These are phyloP conservation scores for Yarrowia divulgata DNA, from an alignment of 805 yeast genomes.

Conservation along the genomic window DNA sequence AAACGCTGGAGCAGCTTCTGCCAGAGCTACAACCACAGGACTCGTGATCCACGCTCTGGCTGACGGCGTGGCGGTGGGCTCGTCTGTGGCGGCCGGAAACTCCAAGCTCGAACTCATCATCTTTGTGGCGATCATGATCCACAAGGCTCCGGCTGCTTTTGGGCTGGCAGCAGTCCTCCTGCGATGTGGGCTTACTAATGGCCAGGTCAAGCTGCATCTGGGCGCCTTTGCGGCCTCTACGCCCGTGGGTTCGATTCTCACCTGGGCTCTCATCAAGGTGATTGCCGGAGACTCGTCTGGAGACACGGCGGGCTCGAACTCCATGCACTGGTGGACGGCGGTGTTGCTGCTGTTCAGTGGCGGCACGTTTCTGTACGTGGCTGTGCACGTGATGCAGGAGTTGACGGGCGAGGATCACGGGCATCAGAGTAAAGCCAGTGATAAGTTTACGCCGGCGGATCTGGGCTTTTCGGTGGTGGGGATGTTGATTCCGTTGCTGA, in stretches of 20 bases:
- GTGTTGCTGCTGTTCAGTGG: constrained; percentile 65
- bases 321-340: constrained; percentile 57
- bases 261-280: constrained; percentile 54
- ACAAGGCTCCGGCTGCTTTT: constrained; percentile 78
- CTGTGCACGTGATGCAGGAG: constrained; percentile 66
- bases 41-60: constrained; percentile 70
- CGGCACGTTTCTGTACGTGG: constrained; percentile 76
- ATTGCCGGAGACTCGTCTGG: constrained; percentile 45
- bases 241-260: constrained; percentile 64
- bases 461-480: constrained; percentile 46
- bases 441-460: constrained; percentile 42
- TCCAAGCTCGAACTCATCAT: constrained; percentile 56
- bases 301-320: constrained; percentile 12
- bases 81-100: constrained; percentile 57
- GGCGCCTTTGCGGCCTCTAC: constrained; percentile 64
- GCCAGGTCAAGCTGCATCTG: constrained; percentile 57
- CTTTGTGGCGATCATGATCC: constrained; percentile 67
- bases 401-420: constrained; percentile 41
- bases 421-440: constrained; percentile 15
- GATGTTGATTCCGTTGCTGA: constrained; percentile 49
- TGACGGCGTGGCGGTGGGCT: constrained; percentile 77
- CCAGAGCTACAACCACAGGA: constrained; percentile 58
- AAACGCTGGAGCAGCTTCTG: not conserved
- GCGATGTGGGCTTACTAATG: constrained; percentile 49
- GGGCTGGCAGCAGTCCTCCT: constrained; percentile 66